A percentile compares a stretch with the other conserved stretches of the same genome.
These are phyloP conservation scores for Ophiostoma piceae DNA, from an alignment of 2,329 filamentous ascomycete species.

Conservation along the genomic window DNA sequence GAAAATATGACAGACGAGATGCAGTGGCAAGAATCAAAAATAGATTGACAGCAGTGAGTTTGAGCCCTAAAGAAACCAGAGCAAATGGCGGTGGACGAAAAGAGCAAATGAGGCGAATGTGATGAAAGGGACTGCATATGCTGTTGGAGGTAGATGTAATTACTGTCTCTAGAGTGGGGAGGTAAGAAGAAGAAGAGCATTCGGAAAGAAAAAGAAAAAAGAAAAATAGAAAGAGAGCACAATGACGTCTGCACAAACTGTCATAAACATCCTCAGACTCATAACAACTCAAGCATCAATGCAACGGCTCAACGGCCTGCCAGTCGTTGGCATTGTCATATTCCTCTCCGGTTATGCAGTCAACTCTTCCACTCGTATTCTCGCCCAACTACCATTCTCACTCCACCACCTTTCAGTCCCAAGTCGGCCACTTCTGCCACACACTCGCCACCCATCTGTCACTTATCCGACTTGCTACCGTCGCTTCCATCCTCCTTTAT, in stretches of 20 bases:
- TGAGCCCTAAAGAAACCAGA: not conserved
- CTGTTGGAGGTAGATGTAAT: not conserved
- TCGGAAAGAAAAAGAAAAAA: not conserved
- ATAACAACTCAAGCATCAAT: not conserved
- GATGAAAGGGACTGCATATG: not conserved
- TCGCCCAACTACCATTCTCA: not conserved
- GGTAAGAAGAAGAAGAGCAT: not conserved
- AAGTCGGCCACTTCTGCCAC: too few relatives aligned
- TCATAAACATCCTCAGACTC: not conserved
- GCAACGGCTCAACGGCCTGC: slow-evolving; percentile 2
- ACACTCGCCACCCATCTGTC: too few relatives aligned
- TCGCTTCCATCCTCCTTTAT: not conserved
- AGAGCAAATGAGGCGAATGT: not conserved
- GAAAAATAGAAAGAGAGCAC: slow-evolving; percentile 18
- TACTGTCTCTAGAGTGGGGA: not conserved
- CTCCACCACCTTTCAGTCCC: not conserved
- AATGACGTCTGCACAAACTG: not conserved
- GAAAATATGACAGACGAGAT: not conserved
- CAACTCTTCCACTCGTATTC: not conserved
- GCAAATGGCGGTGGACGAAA: not conserved
- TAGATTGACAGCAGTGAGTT: not conserved
- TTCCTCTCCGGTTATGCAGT: not conserved
- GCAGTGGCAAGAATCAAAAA: not conserved
- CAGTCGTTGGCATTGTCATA: not conserved
- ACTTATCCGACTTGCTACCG: not conserved